Evolutionary conservation across 805 yeast genomes (phyloP).

Genomic region (Candida gorgasii): DNA sequence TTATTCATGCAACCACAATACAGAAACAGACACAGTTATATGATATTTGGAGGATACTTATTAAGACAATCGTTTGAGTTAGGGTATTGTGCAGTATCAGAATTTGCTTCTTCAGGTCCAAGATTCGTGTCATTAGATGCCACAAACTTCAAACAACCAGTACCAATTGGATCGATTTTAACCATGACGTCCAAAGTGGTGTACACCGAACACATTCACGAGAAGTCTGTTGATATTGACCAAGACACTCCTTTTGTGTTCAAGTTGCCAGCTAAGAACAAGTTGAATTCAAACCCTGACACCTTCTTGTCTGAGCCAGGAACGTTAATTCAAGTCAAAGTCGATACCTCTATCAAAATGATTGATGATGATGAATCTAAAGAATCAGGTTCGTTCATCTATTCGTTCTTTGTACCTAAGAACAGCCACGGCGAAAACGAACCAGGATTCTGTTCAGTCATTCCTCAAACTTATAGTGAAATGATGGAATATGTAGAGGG

Average conservation of each 20-base stretch:
- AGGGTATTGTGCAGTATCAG: constrained; percentile 91
- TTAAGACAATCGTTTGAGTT: constrained; percentile 91
- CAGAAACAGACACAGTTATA: constrained; percentile 89
- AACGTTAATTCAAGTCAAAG: constrained; percentile 85
- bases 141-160: constrained; percentile 90
- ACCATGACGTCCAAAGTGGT: constrained; percentile 80
- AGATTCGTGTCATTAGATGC: constrained; percentile 88
- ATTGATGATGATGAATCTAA: constrained; percentile 60
- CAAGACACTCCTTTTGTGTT: constrained; percentile 47
- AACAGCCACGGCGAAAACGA: constrained; percentile 39
- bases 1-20: constrained; percentile 96
- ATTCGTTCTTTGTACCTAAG: constrained; percentile 82
- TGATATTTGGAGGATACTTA: constrained; percentile 94
- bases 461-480: constrained; percentile 86
- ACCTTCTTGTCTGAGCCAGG: constrained; percentile 77
- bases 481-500: constrained; percentile 92
- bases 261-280: constrained; percentile 59
- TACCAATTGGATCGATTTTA: constrained; percentile 90
- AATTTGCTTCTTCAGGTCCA: constrained; percentile 82
- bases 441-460: constrained; percentile 71
- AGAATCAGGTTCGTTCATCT: constrained; percentile 85
- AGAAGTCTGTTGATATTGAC: constrained; percentile 20
- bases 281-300: constrained; percentile 47
- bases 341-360: constrained; percentile 74
- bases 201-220: constrained; percentile 73